Evolutionary conservation across 805 yeast species (phyloP).

Genomic region (Pichia deserticola): DNA sequence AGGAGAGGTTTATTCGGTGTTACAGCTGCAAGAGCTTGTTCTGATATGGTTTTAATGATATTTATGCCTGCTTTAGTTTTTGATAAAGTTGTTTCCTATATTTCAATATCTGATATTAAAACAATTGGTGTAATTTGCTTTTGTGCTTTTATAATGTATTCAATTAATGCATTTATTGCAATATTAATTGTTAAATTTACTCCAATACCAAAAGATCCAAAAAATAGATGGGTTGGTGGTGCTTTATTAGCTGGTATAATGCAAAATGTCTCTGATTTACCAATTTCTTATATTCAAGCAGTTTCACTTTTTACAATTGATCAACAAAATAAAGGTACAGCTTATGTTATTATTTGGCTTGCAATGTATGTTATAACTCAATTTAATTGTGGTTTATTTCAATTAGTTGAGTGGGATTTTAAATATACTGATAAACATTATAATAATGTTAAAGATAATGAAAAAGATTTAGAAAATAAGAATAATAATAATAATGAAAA

Average conservation of each 20-base stretch:
- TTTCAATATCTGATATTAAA: constrained; percentile 58
- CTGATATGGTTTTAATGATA: constrained; percentile 54
- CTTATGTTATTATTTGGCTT: constrained; percentile 50
- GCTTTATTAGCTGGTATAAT: constrained; percentile 61
- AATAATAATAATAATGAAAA: neutral
- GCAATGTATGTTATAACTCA: constrained; percentile 46
- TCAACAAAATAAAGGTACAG: constrained; percentile 36
- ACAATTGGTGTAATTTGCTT: constrained; percentile 58
- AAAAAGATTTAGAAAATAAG: neutral
- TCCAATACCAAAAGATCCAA: constrained; percentile 43
- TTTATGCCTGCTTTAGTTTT: constrained; percentile 63
- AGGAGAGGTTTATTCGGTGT: constrained; percentile 51
- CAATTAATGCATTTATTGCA: constrained; percentile 44
- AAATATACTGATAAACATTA: constrained; percentile 20
- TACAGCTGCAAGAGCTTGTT: constrained; percentile 53
- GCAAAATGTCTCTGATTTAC: constrained; percentile 71
- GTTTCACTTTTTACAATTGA: constrained; percentile 35
- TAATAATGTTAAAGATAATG: neutral
- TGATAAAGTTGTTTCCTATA: constrained; percentile 52
- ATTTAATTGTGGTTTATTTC: constrained; percentile 46
- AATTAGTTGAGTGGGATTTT: constrained; percentile 45
- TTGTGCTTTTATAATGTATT: constrained; percentile 43
- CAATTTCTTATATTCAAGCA: constrained; percentile 69
- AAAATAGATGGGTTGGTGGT: constrained; percentile 60
- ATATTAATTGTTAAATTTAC: constrained; percentile 24